These are phyloP conservation scores for Colletotrichum gloeosporioides DNA, from an alignment of 2,329 filamentous ascomycete genomes.

Conservation along the genomic window DNA sequence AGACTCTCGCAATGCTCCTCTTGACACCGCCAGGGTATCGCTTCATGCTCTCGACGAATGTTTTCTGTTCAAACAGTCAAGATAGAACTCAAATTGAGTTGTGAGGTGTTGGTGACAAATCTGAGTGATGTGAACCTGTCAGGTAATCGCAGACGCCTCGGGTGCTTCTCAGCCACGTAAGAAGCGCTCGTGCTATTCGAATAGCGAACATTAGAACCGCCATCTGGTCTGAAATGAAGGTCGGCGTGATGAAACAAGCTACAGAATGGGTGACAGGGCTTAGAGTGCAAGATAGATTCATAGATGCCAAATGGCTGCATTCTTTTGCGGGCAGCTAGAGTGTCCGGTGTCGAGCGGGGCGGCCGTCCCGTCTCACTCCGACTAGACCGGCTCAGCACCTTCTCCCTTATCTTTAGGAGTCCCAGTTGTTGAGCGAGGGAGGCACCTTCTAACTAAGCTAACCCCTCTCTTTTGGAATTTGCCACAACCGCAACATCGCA, in stretches of 20 bases:
- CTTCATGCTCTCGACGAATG: not conserved
- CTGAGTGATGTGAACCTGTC: not conserved
- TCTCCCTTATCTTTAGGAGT: not conserved
- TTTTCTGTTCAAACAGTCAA: not conserved
- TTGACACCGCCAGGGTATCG: not conserved
- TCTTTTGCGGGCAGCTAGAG: not conserved
- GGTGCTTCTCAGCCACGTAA: not conserved
- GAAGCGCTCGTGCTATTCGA: not conserved
- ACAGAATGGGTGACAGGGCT: not conserved
- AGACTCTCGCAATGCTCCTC: not conserved
- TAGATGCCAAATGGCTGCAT: not conserved
- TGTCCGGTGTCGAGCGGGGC: not conserved
- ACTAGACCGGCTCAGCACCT: not conserved
- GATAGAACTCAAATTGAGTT: not conserved
- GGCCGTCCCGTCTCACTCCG: not conserved
- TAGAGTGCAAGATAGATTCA: not conserved
- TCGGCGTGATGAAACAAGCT: not conserved
- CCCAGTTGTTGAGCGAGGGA: not conserved
- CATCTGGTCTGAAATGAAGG: not conserved
- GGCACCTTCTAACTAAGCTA: not conserved
- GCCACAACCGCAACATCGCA: not conserved
- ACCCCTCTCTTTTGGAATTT: not conserved
- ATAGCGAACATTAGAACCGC: not conserved
- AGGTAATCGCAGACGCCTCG: not conserved
- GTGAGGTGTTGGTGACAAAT: not conserved